These are phyloP conservation scores for Pleodorina starrii DNA, from an alignment of 139 green algal genomes.

Conservation along the genomic window DNA sequence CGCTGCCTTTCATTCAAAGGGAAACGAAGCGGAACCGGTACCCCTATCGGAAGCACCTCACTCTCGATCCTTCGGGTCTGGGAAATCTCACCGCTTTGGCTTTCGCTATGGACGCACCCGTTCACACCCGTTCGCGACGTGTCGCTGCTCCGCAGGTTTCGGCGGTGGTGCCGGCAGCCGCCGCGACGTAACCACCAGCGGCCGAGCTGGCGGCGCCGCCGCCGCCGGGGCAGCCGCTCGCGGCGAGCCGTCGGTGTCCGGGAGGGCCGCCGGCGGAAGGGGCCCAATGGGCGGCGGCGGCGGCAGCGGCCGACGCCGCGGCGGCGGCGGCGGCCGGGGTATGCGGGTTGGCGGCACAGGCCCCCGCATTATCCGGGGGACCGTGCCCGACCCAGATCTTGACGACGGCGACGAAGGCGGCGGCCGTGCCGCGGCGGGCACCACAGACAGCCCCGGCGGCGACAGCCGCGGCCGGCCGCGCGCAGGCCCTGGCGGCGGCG, in stretches of 20 bases:
- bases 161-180: too few relatives aligned
- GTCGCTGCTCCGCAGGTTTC: neutral
- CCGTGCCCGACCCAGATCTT: neutral
- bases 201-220: neutral
- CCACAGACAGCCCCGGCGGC: neutral
- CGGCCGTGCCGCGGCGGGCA: too few relatives aligned
- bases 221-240: neutral
- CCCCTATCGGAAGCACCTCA: too few relatives aligned
- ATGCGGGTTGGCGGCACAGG: constrained; percentile 18
- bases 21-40: too few relatives aligned
- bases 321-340: neutral
- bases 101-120: neutral
- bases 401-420: neutral
- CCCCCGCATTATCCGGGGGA: neutral
- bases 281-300: neutral
- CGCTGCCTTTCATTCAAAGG: neutral
- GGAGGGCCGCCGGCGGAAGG: neutral
- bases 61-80: neutral
- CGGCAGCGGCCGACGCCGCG: neutral
- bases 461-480: too few relatives aligned
- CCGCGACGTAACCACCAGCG: neutral
- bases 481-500: too few relatives aligned
- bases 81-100: neutral
- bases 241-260: neutral
- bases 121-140: neutral